These are phyloP conservation scores for Aspergillus conjunctus DNA, from an alignment of 495 filamentous ascomycete species.

Conservation along the genomic window DNA sequence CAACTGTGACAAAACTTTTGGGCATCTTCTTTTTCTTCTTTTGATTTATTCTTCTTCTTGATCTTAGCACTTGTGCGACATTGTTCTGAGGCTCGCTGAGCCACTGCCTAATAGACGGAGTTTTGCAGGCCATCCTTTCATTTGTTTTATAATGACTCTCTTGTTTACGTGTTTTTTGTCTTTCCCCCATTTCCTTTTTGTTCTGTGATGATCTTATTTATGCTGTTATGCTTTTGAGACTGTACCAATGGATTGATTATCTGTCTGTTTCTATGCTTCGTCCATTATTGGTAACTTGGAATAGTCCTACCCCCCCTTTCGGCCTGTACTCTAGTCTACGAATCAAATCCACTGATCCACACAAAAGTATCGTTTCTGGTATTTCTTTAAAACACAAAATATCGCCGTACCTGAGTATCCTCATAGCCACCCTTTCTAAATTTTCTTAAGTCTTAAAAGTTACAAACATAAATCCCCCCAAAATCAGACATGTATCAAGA, in stretches of 20 bases:
- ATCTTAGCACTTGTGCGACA: constrained; percentile 23
- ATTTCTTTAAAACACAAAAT: neutral
- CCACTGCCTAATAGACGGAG: constrained; percentile 22
- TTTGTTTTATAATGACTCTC: constrained; percentile 15
- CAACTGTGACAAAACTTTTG: constrained; percentile 14
- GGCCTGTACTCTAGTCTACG: constrained; percentile 24
- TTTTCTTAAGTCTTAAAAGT: neutral
- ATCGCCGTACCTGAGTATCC: no score
- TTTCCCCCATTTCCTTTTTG: constrained; percentile 8
- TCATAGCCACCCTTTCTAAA: neutral
- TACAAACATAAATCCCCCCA: neutral
- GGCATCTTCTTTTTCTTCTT: constrained; percentile 15
- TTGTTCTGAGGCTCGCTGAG: constrained; percentile 19
- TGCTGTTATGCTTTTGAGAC: constrained; percentile 1
- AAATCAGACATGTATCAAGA: neutral
- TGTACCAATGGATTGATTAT: neutral
- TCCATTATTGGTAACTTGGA: neutral
- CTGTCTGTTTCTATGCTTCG: neutral
- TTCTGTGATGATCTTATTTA: constrained; percentile 10
- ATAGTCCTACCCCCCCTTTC: constrained; percentile 2
- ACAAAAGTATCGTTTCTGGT: neutral
- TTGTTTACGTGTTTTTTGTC: constrained; percentile 8
- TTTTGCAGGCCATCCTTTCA: constrained; percentile 29
- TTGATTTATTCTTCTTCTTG: neutral
- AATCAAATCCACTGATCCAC: constrained; percentile 11